phyloP scores from a whole-genome alignment of 192 early-diverging fungal genomes.

The Coemansia brasiliensis region DNA sequence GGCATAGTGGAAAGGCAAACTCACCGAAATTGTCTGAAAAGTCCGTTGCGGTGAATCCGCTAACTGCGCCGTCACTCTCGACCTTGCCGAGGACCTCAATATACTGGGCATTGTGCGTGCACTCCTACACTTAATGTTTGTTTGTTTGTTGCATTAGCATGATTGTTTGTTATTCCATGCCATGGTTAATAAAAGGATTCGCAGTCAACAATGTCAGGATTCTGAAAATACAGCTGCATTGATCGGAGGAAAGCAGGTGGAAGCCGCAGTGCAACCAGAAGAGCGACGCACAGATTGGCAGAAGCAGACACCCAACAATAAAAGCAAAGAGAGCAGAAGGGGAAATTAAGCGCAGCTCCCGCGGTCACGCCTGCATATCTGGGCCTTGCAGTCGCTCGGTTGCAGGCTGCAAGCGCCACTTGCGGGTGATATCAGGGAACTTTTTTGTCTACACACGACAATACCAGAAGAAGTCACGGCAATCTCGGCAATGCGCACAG shows the following conservation, averaged over 20 bases:
- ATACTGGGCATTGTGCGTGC: constrained; percentile 33
- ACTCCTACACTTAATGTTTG: constrained; percentile 34
- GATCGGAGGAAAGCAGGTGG: constrained; percentile 1
- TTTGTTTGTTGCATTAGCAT: too few species aligned
- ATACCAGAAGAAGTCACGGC: constrained; percentile 6
- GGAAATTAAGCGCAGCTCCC: too few species aligned
- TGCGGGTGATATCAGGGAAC: constrained; percentile 4
- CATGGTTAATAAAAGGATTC: constrained; percentile 6
- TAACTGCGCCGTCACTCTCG: constrained; percentile 39
- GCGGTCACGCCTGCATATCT: constrained; percentile 2
- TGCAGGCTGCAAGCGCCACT: constrained; percentile 7
- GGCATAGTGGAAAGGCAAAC: constrained; percentile 3
- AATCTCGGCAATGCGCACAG: constrained; percentile 3
- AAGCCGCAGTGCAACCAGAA: background rate
- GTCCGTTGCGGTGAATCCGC: constrained; percentile 45
- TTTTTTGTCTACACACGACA: background rate
- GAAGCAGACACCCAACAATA: too few species aligned
- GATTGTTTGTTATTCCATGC: background rate
- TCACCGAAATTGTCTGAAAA: constrained; percentile 52
- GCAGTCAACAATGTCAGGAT: constrained; percentile 5
- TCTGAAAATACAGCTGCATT: constrained; percentile 6
- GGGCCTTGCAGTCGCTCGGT: background rate
- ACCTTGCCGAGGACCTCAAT: constrained; percentile 52
- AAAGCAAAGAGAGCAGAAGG: too few species aligned
- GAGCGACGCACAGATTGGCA: constrained; percentile 8